phyloP scores from a whole-genome alignment of 2,329 filamentous ascomycete genomes.

The Arachnomyces sp. region DNA sequence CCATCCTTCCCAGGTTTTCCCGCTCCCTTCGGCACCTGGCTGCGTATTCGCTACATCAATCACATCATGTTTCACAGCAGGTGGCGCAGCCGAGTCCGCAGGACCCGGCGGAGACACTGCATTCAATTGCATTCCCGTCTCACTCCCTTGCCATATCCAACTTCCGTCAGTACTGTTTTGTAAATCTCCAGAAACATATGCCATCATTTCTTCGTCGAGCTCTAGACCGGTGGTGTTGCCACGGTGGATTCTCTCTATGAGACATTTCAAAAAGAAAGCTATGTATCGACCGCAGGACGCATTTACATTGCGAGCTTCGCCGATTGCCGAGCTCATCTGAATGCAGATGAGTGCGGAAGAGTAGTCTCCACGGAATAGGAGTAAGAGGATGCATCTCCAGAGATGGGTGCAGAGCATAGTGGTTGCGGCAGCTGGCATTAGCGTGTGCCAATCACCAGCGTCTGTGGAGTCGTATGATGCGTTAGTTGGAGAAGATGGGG shows the following conservation, averaged over 20 bases:
- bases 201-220: slow-evolving; percentile 78
- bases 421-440: slow-evolving; percentile 60
- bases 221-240: slow-evolving; percentile 39
- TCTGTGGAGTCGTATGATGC: slow-evolving; percentile 21
- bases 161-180: slow-evolving; percentile 69
- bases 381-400: slow-evolving; percentile 76
- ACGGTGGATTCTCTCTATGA: slow-evolving; percentile 51
- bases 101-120: slow-evolving; percentile 15
- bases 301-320: slow-evolving; percentile 64
- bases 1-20: slow-evolving; percentile 65
- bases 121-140: slow-evolving; percentile 38
- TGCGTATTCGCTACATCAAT: slow-evolving; percentile 20
- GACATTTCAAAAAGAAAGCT: slow-evolving; percentile 65
- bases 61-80: slow-evolving; percentile 10
- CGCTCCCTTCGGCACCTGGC: slow-evolving; percentile 45
- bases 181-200: slow-evolving; percentile 77
- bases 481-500: slow-evolving; percentile 19
- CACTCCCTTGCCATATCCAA: slow-evolving; percentile 73
- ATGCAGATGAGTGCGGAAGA: slow-evolving; percentile 66
- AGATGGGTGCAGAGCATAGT: slow-evolving; percentile 73
- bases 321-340: slow-evolving; percentile 62
- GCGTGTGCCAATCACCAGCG: slow-evolving; percentile 44
- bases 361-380: slow-evolving; percentile 67
- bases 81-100: slow-evolving; percentile 16
- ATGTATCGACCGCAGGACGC: slow-evolving; percentile 73